phyloP scores from a whole-genome alignment of 2,329 filamentous ascomycete genomes.

The Fusarium bactridioides region DNA sequence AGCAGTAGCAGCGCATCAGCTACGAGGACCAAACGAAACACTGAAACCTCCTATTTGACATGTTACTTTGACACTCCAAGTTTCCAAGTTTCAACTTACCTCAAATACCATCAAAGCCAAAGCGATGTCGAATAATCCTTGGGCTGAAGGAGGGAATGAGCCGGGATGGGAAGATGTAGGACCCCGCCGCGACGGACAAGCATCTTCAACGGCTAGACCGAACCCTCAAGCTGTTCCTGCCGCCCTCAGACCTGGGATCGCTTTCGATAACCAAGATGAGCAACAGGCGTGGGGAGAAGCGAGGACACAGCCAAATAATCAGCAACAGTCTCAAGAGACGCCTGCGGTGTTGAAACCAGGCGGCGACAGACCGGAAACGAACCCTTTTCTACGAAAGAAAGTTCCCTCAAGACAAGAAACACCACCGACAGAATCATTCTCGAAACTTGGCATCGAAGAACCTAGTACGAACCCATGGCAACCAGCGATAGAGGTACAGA shows the following conservation, averaged over 20 bases:
- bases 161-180: conserved; percentile 38
- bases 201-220: neutral
- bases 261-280: conserved; percentile 36
- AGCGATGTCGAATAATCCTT: conserved; percentile 38
- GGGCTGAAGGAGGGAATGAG: conserved; percentile 34
- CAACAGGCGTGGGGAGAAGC: conserved; percentile 46
- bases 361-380: conserved; percentile 53
- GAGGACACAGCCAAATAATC: conserved; percentile 25
- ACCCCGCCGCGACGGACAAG: conserved; percentile 19
- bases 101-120: neutral
- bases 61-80: conserved; percentile 17
- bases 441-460: conserved; percentile 54
- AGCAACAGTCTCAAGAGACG: conserved; percentile 27
- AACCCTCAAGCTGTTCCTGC: conserved; percentile 40
- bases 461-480: conserved; percentile 50
- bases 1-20: conserved; percentile 14
- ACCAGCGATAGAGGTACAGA: conserved; percentile 36
- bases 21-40: neutral
- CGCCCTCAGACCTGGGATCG: conserved; percentile 45
- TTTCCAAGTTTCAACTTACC: neutral
- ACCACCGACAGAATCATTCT: conserved; percentile 50
- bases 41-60: neutral
- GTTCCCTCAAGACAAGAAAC: conserved; percentile 40
- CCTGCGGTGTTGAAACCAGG: conserved; percentile 48
- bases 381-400: conserved; percentile 63